Evolutionary conservation across 139 green algal species (phyloP).

Genomic region (Chlorella sorokiniana): DNA sequence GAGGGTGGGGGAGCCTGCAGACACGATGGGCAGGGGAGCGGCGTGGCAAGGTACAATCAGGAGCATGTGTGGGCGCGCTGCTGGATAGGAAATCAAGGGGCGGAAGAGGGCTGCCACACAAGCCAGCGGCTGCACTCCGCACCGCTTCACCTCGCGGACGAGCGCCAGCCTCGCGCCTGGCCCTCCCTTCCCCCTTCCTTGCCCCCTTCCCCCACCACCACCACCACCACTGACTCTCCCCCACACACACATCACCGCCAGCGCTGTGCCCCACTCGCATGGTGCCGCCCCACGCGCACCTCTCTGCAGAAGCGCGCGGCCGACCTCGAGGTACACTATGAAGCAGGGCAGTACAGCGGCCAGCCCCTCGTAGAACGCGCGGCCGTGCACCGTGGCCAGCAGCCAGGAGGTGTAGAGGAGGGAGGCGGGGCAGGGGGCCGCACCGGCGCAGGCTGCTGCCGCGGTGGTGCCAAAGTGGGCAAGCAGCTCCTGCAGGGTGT

Average conservation of each 20-base stretch:
- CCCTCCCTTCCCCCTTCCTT: too few relatives aligned
- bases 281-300: background rate
- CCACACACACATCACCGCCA: too few relatives aligned
- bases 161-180: too few relatives aligned
- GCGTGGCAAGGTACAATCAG: too few relatives aligned
- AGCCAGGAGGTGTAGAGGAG: constrained; percentile 18
- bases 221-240: too few relatives aligned
- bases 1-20: constrained; percentile 32
- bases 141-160: too few relatives aligned
- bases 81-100: too few relatives aligned
- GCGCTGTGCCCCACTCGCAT: background rate
- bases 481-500: constrained; percentile 1
- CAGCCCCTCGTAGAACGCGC: constrained; percentile 27
- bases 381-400: constrained; percentile 5
- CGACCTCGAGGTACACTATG: constrained; percentile 28
- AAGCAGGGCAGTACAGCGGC: constrained; percentile 36
- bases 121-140: too few relatives aligned
- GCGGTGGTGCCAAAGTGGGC: background rate
- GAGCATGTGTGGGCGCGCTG: too few relatives aligned
- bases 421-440: background rate
- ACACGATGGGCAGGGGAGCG: background rate
- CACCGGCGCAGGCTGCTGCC: background rate
- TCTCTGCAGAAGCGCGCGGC: constrained; percentile 10
- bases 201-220: too few relatives aligned
- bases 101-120: too few relatives aligned